phyloP scores from a whole-genome alignment of 177 flowering plant genomes.

The Vitis hybrid region DNA sequence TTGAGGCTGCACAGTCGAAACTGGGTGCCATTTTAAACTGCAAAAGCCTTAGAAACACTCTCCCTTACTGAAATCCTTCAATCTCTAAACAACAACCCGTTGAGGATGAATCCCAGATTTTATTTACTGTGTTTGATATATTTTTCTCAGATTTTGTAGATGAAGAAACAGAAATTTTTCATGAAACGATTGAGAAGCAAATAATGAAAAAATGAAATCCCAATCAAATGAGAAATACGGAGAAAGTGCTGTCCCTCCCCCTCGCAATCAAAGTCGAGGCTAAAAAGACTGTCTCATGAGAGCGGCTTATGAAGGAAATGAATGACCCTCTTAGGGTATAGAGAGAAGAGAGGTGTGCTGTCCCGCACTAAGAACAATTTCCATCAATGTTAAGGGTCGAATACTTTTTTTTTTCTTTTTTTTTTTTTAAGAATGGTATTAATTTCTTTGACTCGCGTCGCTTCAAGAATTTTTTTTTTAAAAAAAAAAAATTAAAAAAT shows the following conservation, averaged over 20 bases:
- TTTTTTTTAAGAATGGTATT: too few relatives aligned
- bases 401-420: too few relatives aligned
- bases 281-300: slow-evolving; percentile 21
- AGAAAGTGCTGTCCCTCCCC: slow-evolving; percentile 6
- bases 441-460: too few relatives aligned
- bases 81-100: background rate
- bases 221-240: too few relatives aligned
- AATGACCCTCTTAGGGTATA: slow-evolving; percentile 25
- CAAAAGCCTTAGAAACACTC: background rate
- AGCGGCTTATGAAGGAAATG: slow-evolving; percentile 33
- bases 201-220: background rate
- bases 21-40: slow-evolving; percentile 53
- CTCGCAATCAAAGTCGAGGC: slow-evolving; percentile 7
- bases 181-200: background rate
- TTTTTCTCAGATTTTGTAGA: slow-evolving; percentile 5
- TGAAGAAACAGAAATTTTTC: background rate
- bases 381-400: too few relatives aligned
- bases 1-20: slow-evolving; percentile 54
- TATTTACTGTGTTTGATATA: background rate
- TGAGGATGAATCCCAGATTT: background rate
- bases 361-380: too few relatives aligned
- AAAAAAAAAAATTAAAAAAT: background rate
- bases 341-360: slow-evolving; percentile 4
- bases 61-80: slow-evolving; percentile 7
- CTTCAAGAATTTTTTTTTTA: too few relatives aligned